Conservation (phyloP, 495 filamentous ascomycete species). For the Penicillium simplicissimum region DNA sequence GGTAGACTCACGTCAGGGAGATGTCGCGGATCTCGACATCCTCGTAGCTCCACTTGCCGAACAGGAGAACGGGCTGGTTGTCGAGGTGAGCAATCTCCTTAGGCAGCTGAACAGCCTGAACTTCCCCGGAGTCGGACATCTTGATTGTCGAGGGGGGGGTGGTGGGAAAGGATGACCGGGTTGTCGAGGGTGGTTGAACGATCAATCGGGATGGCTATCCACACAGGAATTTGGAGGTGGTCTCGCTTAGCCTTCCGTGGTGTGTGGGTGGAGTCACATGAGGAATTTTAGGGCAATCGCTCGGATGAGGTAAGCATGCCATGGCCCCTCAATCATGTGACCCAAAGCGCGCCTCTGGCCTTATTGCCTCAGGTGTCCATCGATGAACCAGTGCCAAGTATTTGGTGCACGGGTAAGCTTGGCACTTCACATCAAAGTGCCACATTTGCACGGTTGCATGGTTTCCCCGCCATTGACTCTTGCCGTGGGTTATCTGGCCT, state of each 20-base stretch:
- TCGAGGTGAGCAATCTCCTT: slow-evolving; percentile 84
- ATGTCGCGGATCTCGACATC: slow-evolving; percentile 99
- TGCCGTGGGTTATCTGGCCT: not conserved
- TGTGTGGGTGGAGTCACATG: slow-evolving; percentile 30
- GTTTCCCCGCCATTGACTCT: not conserved
- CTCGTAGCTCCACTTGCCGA: slow-evolving; percentile 97
- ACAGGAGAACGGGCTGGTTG: slow-evolving; percentile 89
- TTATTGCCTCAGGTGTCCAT: not conserved
- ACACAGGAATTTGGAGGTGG: slow-evolving; percentile 42
- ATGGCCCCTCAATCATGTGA: not conserved
- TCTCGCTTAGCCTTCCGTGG: slow-evolving; percentile 49
- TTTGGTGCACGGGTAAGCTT: not conserved
- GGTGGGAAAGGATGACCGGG: slow-evolving; percentile 43
- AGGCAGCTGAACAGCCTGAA: slow-evolving; percentile 85
- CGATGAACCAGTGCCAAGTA: not conserved
- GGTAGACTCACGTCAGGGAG: slow-evolving; percentile 88
- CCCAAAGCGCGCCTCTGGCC: not conserved
- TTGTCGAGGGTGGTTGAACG: slow-evolving; percentile 45
- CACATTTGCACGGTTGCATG: not conserved
- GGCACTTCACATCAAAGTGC: not conserved
- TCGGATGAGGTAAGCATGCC: not conserved
- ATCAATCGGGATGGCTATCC: slow-evolving; percentile 19
- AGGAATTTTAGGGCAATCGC: slow-evolving; percentile 39
- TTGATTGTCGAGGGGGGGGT: slow-evolving; percentile 55
- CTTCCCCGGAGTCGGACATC: slow-evolving; percentile 95